phyloP scores from a whole-genome alignment of 208 protist species.

The Trypanosoma theileri region DNA sequence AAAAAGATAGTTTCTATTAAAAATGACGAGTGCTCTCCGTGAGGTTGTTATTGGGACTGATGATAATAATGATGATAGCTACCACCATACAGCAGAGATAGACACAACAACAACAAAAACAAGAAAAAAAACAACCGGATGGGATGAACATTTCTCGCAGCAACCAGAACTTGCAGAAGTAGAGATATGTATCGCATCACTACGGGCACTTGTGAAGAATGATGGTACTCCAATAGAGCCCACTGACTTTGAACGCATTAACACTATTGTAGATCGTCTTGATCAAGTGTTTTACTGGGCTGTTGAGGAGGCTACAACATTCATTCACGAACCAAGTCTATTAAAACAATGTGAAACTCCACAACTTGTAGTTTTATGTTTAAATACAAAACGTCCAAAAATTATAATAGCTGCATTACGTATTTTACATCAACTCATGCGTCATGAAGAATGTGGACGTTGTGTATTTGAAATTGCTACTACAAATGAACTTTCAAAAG shows the following conservation, averaged over 20 bases:
- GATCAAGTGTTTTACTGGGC: conserved; percentile 74
- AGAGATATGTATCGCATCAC: conserved; percentile 10
- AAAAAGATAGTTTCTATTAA: not conserved
- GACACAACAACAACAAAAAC: conserved; percentile 5
- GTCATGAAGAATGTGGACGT: conserved; percentile 46
- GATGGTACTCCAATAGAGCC: conserved; percentile 25
- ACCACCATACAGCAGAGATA: conserved; percentile 26
- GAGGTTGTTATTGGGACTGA: conserved; percentile 53
- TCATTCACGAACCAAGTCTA: conserved; percentile 46
- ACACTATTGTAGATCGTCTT: conserved; percentile 41
- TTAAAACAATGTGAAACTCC: conserved; percentile 61
- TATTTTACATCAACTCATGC: conserved; percentile 41
- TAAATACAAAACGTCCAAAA: conserved; percentile 41
- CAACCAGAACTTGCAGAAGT: conserved; percentile 16
- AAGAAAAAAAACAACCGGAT: not conserved
- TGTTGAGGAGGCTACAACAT: conserved; percentile 58
- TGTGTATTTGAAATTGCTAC: conserved; percentile 41
- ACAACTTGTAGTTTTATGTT: conserved; percentile 44
- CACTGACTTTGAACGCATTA: conserved; percentile 38
- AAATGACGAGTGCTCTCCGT: conserved; percentile 9
- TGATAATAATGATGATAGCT: conserved; percentile 27
- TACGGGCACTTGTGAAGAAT: conserved; percentile 21
- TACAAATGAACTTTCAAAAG: not conserved
- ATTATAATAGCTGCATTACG: conserved; percentile 48
- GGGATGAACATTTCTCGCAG: conserved; percentile 4